phyloP scores from a whole-genome alignment of 1,284 basidiomycete genomes.

The Cryptococcus sp. region DNA sequence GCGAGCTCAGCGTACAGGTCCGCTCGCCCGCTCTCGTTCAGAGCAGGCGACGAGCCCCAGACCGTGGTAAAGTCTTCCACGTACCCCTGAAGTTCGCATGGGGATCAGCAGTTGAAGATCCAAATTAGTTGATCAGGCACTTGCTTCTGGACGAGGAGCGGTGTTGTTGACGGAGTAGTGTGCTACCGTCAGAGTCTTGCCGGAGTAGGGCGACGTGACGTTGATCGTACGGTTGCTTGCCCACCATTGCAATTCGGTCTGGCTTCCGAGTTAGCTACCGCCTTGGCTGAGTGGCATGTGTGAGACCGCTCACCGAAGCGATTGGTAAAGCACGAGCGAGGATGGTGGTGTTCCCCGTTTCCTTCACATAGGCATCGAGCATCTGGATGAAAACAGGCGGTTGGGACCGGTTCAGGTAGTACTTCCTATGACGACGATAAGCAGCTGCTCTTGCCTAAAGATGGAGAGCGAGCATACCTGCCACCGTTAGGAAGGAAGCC shows the following conservation, averaged over 20 bases:
- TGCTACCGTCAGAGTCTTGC: conserved; percentile 65
- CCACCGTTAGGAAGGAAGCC: conserved; percentile 95
- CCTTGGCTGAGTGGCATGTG: too few species aligned
- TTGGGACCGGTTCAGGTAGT: conserved; percentile 79
- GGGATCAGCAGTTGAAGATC: conserved; percentile 18
- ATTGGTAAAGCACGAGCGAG: conserved; percentile 66
- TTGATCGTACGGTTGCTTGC: conserved; percentile 68
- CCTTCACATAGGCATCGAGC: conserved; percentile 66
- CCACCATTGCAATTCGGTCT: conserved; percentile 85
- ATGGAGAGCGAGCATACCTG: conserved; percentile 26
- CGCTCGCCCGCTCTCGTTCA: conserved; percentile 65
- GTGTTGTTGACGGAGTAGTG: conserved; percentile 74
- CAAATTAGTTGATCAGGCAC: conserved; percentile 61
- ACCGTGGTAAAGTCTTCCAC: conserved; percentile 73
- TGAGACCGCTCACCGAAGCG: conserved; percentile 57
- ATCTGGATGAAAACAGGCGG: conserved; percentile 84
- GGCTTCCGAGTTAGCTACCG: background rate
- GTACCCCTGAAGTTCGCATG: conserved; percentile 45
- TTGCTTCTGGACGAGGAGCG: conserved; percentile 84
- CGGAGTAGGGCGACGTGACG: conserved; percentile 72
- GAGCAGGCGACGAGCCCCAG: conserved; percentile 63
- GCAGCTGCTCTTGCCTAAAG: conserved; percentile 60
- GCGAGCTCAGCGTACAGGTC: conserved; percentile 87
- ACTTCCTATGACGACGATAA: conserved; percentile 47
- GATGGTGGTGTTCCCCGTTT: conserved; percentile 64